Percentiles rank a stretch among this genome's conserved stretches.
These are phyloP conservation scores for Juncus inflexus DNA, from an alignment of 176 grass and related monocot genomes.

Conservation along the genomic window DNA sequence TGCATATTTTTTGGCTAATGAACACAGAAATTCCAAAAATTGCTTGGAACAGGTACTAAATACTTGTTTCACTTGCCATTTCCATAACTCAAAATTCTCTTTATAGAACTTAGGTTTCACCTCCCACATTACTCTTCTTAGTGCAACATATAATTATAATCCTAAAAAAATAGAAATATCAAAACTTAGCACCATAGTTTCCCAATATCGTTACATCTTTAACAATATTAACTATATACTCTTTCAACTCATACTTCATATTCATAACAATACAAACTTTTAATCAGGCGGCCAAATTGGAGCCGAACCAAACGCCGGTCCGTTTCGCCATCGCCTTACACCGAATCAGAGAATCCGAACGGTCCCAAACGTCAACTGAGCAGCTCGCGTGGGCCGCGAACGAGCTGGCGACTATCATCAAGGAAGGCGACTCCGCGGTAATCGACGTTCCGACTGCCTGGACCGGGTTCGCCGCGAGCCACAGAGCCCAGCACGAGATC, in stretches of 20 bases:
- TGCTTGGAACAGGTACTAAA: constrained; percentile 88
- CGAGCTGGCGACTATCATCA: constrained; percentile 87
- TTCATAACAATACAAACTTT: not conserved
- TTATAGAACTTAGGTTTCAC: no score
- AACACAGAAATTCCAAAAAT: constrained; percentile 73
- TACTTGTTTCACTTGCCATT: not conserved
- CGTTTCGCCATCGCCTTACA: constrained; percentile 89
- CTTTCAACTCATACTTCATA: not conserved
- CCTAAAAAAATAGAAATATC: no score
- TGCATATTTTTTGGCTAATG: constrained; percentile 77
- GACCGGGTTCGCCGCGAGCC: constrained; percentile 87
- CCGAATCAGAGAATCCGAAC: constrained; percentile 87
- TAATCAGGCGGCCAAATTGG: constrained; percentile 77
- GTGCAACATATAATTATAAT: no score
- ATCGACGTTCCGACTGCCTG: constrained; percentile 87
- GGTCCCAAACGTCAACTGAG: constrained; percentile 63
- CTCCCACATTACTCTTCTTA: no score
- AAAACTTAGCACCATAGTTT: no score
- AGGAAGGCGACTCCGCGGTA: constrained; percentile 80
- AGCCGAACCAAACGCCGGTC: constrained; percentile 92
- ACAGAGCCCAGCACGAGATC: constrained; percentile 92
- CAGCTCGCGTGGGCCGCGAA: constrained; percentile 89
- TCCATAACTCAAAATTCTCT: no score
- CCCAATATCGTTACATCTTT: no score
- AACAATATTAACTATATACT: not conserved